Base-by-base conservation (phyloP, 768 basidiomycete species). In the Phanerochaete carnosa region DNA sequence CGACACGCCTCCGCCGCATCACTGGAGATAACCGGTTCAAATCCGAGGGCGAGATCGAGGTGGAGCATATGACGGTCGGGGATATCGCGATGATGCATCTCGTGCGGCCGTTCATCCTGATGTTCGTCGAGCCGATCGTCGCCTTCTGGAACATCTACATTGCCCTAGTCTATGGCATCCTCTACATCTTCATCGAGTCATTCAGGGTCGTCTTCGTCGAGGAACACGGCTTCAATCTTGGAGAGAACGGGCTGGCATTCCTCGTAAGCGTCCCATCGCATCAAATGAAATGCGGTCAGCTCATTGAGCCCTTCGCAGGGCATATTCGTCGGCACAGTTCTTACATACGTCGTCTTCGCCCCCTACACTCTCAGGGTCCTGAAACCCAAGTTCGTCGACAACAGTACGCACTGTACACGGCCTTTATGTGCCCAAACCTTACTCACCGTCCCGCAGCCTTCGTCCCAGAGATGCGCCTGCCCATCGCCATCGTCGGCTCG, bases 171-270 rank as follows among this genome's bases (percentile, higher is more conserved):
- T 45, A 26, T 15, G 59, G 60, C 37, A 57, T 73, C 29, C 64
- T 71, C 23, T 72, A 72, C 65, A 64, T 73, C 46, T 75, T 70
- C 70, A 73, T 74, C 51, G 70, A 73, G 49, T 70, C 72, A 0
- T 75, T 75, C 62, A 66, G 69, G 1, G 59, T 74, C n/a, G 73
- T 75, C 1, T 75, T 74, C 62, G 65, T 62, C 55, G 70, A 62
- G 29, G 69, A 72, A 51, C 74, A 74, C 50, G 69, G 70, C 32
- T 75, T 73, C 69, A 70, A 67, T 39, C 60, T 69, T 22, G 73
- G 72, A 8, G 45, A 68, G 35, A 63, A 70, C 45, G 71, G 72
- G 3, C 62, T 75, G 3, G 69, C 73, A 7, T 75, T 74, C 67
- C 61, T 74, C 43, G 37, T 45, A 49, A 16, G 60, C 37, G 23